phyloP scores from a whole-genome alignment of 2,329 filamentous ascomycete species.

The Ambrosiella xylebori region DNA sequence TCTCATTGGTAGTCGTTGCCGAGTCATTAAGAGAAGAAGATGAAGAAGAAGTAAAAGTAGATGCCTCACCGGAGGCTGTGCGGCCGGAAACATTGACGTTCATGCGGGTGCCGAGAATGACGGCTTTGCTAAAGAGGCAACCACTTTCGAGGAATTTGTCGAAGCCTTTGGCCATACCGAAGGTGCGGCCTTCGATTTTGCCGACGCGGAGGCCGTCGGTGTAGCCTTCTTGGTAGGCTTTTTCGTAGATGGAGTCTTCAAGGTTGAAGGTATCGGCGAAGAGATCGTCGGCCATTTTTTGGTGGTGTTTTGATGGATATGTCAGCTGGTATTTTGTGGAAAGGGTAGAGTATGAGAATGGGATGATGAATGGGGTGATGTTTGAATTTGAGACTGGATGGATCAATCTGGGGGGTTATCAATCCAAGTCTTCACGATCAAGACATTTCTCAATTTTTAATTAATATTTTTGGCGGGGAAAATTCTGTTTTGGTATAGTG shows the following conservation, averaged over 20 bases:
- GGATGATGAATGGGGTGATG: neutral
- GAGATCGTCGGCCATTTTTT: conserved; percentile 24
- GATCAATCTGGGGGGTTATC: no score
- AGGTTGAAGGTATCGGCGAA: conserved; percentile 42
- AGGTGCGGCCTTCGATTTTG: conserved; percentile 70
- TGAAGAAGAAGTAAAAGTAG: neutral
- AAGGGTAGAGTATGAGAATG: neutral
- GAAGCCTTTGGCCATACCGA: conserved; percentile 83
- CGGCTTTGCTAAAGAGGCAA: conserved; percentile 55
- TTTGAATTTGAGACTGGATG: neutral
- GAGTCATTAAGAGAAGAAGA: neutral
- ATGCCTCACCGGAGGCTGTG: neutral
- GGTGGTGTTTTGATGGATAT: neutral
- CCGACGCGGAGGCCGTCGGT: conserved; percentile 63
- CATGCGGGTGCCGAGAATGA: conserved; percentile 69
- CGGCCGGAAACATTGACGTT: conserved; percentile 14
- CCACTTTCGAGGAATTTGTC: conserved; percentile 80
- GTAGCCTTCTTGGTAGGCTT: conserved; percentile 62
- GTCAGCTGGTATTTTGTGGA: neutral
- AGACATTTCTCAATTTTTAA: no score
- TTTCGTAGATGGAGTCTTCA: conserved; percentile 57
- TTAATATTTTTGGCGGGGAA: no score
- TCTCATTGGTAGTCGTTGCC: neutral
- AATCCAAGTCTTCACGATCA: no score
- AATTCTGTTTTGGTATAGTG: no score